Conservation (phyloP, 371 early-diverging fungal genomes). For the Mortierella sp. region DNA sequence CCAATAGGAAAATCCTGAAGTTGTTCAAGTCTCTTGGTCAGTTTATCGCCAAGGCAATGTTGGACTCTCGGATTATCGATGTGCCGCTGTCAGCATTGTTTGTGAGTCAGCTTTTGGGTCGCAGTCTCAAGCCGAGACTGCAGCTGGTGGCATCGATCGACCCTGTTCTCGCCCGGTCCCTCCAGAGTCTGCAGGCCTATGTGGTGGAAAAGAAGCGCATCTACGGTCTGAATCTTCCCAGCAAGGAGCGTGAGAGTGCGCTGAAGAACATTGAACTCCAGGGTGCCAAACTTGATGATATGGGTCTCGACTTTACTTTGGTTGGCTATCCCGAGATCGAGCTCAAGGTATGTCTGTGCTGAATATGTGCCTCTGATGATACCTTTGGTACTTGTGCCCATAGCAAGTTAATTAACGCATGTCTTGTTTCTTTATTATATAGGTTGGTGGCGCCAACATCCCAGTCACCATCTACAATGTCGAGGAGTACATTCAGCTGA, state of each 20-base stretch:
- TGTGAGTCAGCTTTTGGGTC: conserved; percentile 74
- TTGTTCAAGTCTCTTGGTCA: conserved; percentile 83
- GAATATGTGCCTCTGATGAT: neutral
- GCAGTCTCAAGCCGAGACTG: conserved; percentile 44
- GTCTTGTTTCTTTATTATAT: neutral
- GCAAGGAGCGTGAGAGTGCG: conserved; percentile 53
- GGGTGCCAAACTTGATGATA: conserved; percentile 69
- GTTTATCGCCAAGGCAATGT: conserved; percentile 90
- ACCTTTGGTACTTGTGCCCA: neutral
- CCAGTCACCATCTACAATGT: conserved; percentile 83
- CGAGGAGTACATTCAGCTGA: conserved; percentile 75
- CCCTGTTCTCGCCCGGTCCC: conserved; percentile 75
- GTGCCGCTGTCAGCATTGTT: conserved; percentile 85
- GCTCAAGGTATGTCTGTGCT: conserved; percentile 63
- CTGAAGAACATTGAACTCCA: conserved; percentile 64
- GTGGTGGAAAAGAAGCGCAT: conserved; percentile 66
- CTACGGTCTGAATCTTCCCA: conserved; percentile 63
- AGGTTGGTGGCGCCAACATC: conserved; percentile 71
- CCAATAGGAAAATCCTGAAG: conserved; percentile 60
- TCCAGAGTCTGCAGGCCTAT: conserved; percentile 73
- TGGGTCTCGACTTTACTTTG: conserved; percentile 88
- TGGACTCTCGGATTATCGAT: conserved; percentile 91
- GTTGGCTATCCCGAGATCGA: conserved; percentile 80
- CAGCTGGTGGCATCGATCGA: conserved; percentile 72
- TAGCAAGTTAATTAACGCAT: neutral